Evolutionary conservation across 2,329 filamentous ascomycete genomes (phyloP).

Genomic region (Magnaporthiopsis poae): DNA sequence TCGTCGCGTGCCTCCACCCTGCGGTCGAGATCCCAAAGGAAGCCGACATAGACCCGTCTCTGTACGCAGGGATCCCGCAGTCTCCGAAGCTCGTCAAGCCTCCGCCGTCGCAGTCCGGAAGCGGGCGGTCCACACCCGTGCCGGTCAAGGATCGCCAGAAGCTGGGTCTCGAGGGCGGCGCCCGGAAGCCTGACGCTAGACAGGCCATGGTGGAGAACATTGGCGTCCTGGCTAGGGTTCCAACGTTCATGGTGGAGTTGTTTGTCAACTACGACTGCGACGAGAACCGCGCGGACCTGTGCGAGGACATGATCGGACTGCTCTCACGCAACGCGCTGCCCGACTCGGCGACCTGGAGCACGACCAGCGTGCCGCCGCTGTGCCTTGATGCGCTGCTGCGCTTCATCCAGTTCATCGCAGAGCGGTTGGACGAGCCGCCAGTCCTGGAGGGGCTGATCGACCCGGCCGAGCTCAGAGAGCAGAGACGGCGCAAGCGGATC

Average conservation of each 20-base stretch:
- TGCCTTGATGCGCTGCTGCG: constrained; percentile 85
- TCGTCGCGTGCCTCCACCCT: constrained; percentile 87
- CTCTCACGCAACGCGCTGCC: constrained; percentile 89
- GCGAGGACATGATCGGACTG: constrained; percentile 88
- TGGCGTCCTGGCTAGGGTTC: constrained; percentile 81
- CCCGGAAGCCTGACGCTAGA: constrained; percentile 83
- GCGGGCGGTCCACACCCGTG: constrained; percentile 80
- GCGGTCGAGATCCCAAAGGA: constrained; percentile 90
- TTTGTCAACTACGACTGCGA: constrained; percentile 99
- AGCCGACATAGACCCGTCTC: constrained; percentile 74
- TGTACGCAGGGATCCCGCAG: constrained; percentile 90
- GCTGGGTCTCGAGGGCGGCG: constrained; percentile 81
- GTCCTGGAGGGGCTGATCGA: constrained; percentile 57
- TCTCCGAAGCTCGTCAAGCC: constrained; percentile 79
- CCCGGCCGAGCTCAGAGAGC: constrained; percentile 53
- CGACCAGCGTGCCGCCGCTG: constrained; percentile 88
- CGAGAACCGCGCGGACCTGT: constrained; percentile 79
- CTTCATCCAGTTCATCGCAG: constrained; percentile 84
- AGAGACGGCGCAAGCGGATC: constrained; percentile 70
- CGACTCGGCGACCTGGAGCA: constrained; percentile 97
- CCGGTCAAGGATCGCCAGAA: constrained; percentile 86
- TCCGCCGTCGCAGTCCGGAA: constrained; percentile 54
- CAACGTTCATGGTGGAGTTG: constrained; percentile 86
- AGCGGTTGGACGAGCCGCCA: constrained; percentile 67
- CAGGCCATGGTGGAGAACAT: constrained; percentile 98